These are phyloP conservation scores for Phytophthora chlamydospora DNA, from an alignment of 352 stramenopile species.

Conservation along the genomic window DNA sequence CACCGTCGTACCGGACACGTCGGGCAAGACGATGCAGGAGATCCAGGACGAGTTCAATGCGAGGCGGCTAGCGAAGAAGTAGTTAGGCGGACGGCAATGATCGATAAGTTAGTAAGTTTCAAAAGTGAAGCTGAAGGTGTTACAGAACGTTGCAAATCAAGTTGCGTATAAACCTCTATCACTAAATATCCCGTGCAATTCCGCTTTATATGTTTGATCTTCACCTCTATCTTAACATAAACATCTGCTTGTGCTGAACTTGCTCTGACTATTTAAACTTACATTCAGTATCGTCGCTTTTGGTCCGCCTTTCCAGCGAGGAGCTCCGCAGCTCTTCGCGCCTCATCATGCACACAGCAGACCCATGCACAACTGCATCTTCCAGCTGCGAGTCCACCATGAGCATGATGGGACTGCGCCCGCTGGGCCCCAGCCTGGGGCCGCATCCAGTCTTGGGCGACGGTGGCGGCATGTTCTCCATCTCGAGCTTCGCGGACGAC, in stretches of 20 bases:
- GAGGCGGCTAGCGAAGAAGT: slow-evolving; percentile 27
- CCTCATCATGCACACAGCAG: slow-evolving; percentile 21
- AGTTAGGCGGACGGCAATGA: no score
- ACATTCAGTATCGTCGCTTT: slow-evolving; percentile 36
- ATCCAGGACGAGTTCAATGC: slow-evolving; percentile 36
- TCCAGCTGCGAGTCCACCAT: slow-evolving; percentile 9
- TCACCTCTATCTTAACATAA: slow-evolving; percentile 7
- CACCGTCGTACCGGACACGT: slow-evolving; percentile 33
- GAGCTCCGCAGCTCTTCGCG: slow-evolving; percentile 17
- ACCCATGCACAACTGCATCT: slow-evolving; percentile 9
- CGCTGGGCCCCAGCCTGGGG: slow-evolving; percentile 29
- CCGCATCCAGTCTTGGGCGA: slow-evolving; percentile 27
- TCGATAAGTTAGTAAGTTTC: slow-evolving; percentile 9
- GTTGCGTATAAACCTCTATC: slow-evolving; percentile 2
- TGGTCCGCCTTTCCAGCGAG: slow-evolving; percentile 15
- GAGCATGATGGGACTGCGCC: slow-evolving; percentile 37
- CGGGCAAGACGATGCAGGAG: slow-evolving; percentile 39
- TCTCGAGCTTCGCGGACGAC: slow-evolving; percentile 24
- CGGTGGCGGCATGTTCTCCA: slow-evolving; percentile 44
- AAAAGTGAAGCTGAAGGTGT: no score
- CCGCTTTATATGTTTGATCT: neutral
- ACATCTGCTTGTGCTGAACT: slow-evolving; percentile 19
- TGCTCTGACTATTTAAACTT: slow-evolving; percentile 17
- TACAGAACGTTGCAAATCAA: slow-evolving; percentile 15
- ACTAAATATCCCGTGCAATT: neutral